phyloP scores from a whole-genome alignment of 768 basidiomycete species.

The Psilocybe subaeruginosa region DNA sequence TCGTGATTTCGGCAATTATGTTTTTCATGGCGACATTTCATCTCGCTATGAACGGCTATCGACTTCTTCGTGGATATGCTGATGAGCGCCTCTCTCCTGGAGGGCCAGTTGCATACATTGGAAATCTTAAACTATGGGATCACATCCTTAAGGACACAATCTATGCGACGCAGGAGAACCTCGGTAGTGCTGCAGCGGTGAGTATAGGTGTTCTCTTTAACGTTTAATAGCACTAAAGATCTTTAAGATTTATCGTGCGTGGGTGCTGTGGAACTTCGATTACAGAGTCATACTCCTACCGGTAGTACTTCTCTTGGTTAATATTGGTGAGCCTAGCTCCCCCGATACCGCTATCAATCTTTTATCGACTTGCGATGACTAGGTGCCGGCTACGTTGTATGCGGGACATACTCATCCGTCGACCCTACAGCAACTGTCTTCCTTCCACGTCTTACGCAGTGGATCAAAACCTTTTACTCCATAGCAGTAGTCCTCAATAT shows the following conservation, averaged over 20 bases:
- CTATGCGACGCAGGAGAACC: slow-evolving; percentile 1
- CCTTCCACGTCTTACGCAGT: slow-evolving; percentile 1
- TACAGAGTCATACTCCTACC: neutral
- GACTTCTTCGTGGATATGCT: neutral
- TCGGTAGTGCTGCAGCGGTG: slow-evolving; percentile 3
- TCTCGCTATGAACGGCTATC: neutral
- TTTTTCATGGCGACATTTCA: slow-evolving; percentile 1
- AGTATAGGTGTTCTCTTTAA: neutral
- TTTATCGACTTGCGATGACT: neutral
- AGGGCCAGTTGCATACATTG: slow-evolving; percentile 1
- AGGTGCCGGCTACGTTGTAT: slow-evolving; percentile 4
- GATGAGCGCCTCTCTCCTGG: neutral
- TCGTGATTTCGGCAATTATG: neutral
- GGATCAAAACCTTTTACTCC: slow-evolving; percentile 3
- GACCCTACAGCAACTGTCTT: neutral
- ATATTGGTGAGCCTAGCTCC: neutral
- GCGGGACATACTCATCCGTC: neutral
- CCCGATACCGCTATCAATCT: neutral
- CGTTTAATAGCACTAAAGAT: no score
- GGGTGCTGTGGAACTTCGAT: slow-evolving; percentile 6
- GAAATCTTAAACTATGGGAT: neutral
- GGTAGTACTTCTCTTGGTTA: neutral
- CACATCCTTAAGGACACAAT: slow-evolving; percentile 3
- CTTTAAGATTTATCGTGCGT: slow-evolving; percentile 3
- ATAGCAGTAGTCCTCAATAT: neutral